Conservation (phyloP, 2,329 filamentous ascomycete genomes). For the Scleromitrula shiraiana region DNA sequence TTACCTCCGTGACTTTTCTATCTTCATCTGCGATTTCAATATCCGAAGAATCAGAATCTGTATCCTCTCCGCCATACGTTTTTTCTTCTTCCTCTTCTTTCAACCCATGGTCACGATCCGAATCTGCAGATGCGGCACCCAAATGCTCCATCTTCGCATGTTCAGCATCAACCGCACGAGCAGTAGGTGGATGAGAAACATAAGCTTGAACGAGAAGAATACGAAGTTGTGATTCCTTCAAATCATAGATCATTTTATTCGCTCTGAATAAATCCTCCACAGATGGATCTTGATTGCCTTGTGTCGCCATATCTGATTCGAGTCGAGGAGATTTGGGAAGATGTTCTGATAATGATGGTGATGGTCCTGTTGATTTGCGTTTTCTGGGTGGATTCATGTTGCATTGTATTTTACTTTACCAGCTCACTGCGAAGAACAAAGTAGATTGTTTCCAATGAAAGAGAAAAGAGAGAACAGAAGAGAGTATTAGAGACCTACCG, state of each 20-base stretch:
- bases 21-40: not conserved
- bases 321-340: not conserved
- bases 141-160: slow-evolving; percentile 7
- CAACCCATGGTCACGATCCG: not conserved
- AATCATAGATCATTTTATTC: slow-evolving; percentile 5
- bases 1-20: slow-evolving; percentile 6
- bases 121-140: not conserved
- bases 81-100: not conserved
- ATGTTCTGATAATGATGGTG: not conserved
- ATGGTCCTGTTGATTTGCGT: not conserved
- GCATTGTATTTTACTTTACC: too few species aligned
- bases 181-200: not conserved
- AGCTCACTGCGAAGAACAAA: too few species aligned
- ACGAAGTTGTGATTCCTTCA: slow-evolving; percentile 7
- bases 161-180: slow-evolving; percentile 2
- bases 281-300: not conserved
- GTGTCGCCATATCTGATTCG: not conserved
- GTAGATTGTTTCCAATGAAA: too few species aligned
- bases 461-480: too few species aligned
- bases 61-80: too few species aligned
- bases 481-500: too few species aligned
- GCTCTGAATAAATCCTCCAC: slow-evolving; percentile 2
- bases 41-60: not conserved
- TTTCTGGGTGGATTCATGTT: not conserved
- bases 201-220: slow-evolving; percentile 7